A percentile compares a stretch with the other conserved stretches of the same genome.
These are phyloP conservation scores for Neofusicoccum laricinum DNA, from an alignment of 2,329 filamentous ascomycete species.

Conservation along the genomic window DNA sequence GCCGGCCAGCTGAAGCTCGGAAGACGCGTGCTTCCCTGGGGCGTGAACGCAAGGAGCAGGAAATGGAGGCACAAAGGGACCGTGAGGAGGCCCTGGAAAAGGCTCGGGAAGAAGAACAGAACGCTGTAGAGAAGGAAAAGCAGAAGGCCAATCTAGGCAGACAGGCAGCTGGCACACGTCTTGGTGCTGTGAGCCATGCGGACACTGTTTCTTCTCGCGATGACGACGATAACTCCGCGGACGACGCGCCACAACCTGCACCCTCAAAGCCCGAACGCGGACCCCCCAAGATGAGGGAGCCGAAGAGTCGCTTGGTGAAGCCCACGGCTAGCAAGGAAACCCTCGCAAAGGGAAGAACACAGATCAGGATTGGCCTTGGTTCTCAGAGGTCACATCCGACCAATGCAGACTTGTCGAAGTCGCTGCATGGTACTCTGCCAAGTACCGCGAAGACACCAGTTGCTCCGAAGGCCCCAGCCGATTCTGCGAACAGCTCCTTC, in stretches of 20 bases:
- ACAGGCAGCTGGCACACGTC: constrained; percentile 43
- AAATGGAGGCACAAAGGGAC: constrained; percentile 63
- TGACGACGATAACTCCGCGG: constrained; percentile 41
- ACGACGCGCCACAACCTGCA: constrained; percentile 58
- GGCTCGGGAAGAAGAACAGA: constrained; percentile 61
- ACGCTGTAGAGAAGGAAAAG: constrained; percentile 28
- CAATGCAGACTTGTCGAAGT: constrained; percentile 29
- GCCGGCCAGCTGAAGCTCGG: constrained; percentile 34
- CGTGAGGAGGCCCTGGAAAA: constrained; percentile 62
- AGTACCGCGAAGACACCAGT: background rate
- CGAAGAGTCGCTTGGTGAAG: constrained; percentile 53
- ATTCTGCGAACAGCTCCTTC: constrained; percentile 19
- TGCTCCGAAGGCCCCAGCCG: constrained; percentile 12
- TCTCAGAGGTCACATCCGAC: constrained; percentile 39
- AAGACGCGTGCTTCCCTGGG: constrained; percentile 60
- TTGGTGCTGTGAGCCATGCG: constrained; percentile 17
- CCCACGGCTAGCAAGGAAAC: constrained; percentile 56
- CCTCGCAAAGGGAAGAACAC: constrained; percentile 53
- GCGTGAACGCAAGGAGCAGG: constrained; percentile 57
- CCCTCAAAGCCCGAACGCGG: constrained; percentile 52
- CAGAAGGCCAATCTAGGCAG: constrained; percentile 47
- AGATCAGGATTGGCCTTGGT: constrained; percentile 23
- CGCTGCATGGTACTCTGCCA: constrained; percentile 12
- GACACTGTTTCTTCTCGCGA: constrained; percentile 24
- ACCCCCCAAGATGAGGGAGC: constrained; percentile 45